phyloP scores from a whole-genome alignment of 164 flowering plant species.

The Hamamelis virginiana region DNA sequence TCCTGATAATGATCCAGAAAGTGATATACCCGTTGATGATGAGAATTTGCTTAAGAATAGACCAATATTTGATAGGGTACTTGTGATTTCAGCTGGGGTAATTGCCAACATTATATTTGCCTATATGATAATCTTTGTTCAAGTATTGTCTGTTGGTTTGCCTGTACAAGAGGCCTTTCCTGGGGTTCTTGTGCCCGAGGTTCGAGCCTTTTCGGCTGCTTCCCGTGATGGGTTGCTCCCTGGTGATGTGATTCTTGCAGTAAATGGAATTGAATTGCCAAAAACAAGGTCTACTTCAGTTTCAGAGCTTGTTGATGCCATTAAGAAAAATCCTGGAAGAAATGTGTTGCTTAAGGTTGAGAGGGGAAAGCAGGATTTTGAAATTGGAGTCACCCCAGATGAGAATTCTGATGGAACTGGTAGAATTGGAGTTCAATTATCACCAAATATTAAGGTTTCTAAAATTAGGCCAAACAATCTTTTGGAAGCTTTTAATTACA shows the following conservation, averaged over 20 bases:
- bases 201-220: constrained; percentile 76
- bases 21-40: constrained; percentile 88
- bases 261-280: constrained; percentile 59
- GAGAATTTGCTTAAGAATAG: constrained; percentile 82
- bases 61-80: constrained; percentile 74
- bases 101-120: constrained; percentile 89
- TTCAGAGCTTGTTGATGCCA: constrained; percentile 67
- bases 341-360: constrained; percentile 66
- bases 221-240: constrained; percentile 79
- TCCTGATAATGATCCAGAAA: constrained; percentile 98
- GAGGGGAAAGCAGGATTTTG: constrained; percentile 53
- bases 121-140: constrained; percentile 67
- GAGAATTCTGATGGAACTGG: constrained; percentile 81
- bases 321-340: constrained; percentile 64
- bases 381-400: constrained; percentile 73
- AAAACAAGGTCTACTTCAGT: constrained; percentile 54
- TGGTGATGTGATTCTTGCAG: constrained; percentile 80
- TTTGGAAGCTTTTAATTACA: constrained; percentile 46
- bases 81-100: constrained; percentile 94
- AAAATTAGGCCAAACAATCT: constrained; percentile 54
- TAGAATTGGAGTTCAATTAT: constrained; percentile 82
- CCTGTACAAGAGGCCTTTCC: constrained; percentile 91
- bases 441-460: constrained; percentile 68
- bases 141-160: constrained; percentile 80
- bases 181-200: constrained; percentile 92